A percentile compares a stretch with the other conserved stretches of the same genome.
Conservation (phyloP, 2,329 filamentous ascomycete genomes). For the Cordyceps militaris region DNA sequence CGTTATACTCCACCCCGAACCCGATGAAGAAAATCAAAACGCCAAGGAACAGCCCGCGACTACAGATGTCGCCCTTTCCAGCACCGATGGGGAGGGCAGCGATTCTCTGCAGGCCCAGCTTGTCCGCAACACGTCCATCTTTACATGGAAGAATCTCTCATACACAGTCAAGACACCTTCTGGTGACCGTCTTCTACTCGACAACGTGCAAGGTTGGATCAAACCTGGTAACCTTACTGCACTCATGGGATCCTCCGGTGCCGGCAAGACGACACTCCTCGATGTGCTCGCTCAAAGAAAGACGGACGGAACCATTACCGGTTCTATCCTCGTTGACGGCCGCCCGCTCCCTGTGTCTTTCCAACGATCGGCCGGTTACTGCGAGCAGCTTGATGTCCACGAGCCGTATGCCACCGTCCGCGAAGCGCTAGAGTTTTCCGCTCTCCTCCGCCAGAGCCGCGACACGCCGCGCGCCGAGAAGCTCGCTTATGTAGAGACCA, state of each 20-base stretch:
- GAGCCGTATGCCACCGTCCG: slow-evolving; percentile 66
- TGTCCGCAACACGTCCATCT: slow-evolving; percentile 57
- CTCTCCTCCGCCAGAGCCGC: slow-evolving; percentile 63
- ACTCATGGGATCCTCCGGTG: slow-evolving; percentile 75
- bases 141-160: slow-evolving; percentile 67
- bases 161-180: slow-evolving; percentile 59
- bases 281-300: slow-evolving; percentile 76
- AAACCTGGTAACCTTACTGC: slow-evolving; percentile 73
- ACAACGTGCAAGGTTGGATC: slow-evolving; percentile 78
- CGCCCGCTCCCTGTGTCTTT: slow-evolving; percentile 64
- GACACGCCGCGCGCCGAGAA: slow-evolving; percentile 60
- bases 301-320: slow-evolving; percentile 68
- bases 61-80: slow-evolving; percentile 24
- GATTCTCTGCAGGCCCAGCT: slow-evolving; percentile 28
- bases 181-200: slow-evolving; percentile 61
- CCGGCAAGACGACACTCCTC: slow-evolving; percentile 78
- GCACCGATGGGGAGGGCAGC: slow-evolving; percentile 21
- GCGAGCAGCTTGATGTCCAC: slow-evolving; percentile 76
- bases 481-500: slow-evolving; percentile 67
- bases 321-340: slow-evolving; percentile 71
- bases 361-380: slow-evolving; percentile 73
- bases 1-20: slow-evolving; percentile 15
- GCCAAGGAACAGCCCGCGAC: slow-evolving; percentile 16
- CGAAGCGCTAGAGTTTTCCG: slow-evolving; percentile 69
- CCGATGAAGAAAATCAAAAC: slow-evolving; percentile 43